Percentiles rank a stretch among this genome's conserved stretches.
Conservation (phyloP, 2,329 filamentous ascomycete species). For the Dryadomyces quercivorus region DNA sequence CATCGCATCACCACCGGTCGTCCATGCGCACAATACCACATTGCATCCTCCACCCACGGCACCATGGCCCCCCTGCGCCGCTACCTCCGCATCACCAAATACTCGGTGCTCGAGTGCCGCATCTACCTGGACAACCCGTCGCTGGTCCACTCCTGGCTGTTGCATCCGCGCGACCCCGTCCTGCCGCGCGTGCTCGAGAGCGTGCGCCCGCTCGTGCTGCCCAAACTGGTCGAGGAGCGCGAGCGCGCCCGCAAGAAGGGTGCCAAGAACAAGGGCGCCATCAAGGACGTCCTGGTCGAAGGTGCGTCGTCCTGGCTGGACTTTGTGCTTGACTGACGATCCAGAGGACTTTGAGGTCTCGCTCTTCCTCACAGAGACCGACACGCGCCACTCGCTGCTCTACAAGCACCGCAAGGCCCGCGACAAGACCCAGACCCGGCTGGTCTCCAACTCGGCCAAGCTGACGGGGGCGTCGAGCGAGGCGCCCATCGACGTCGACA, state of each 20-base stretch:
- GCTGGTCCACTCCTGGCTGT: slow-evolving; percentile 70
- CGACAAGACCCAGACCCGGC: slow-evolving; percentile 38
- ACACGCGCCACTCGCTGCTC: slow-evolving; percentile 73
- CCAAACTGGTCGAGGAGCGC: slow-evolving; percentile 80
- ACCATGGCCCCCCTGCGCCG: slow-evolving; percentile 80
- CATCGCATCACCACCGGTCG: not conserved
- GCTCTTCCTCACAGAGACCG: slow-evolving; percentile 81
- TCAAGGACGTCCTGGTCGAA: slow-evolving; percentile 78
- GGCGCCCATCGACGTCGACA: slow-evolving; percentile 40
- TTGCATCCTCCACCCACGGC: not conserved
- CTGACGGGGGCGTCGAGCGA: slow-evolving; percentile 45
- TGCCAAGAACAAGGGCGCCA: slow-evolving; percentile 61
- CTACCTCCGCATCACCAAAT: slow-evolving; percentile 84
- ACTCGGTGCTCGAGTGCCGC: slow-evolving; percentile 90
- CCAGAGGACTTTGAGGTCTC: slow-evolving; percentile 91
- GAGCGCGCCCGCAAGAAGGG: slow-evolving; percentile 50
- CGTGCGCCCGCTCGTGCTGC: slow-evolving; percentile 74
- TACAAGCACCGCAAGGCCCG: slow-evolving; percentile 73
- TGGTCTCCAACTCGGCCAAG: slow-evolving; percentile 50
- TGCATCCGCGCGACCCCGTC: slow-evolving; percentile 63
- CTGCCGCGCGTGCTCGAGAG: slow-evolving; percentile 75
- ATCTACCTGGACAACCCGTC: slow-evolving; percentile 91
- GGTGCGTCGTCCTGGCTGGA: slow-evolving; percentile 33
- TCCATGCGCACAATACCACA: not conserved
- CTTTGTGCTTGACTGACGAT: not conserved